Percentiles rank a stretch among this genome's conserved stretches.
Evolutionary conservation across 2,329 filamentous ascomycete genomes (phyloP).

Genomic region (Bimuria novae-zelandiae): DNA sequence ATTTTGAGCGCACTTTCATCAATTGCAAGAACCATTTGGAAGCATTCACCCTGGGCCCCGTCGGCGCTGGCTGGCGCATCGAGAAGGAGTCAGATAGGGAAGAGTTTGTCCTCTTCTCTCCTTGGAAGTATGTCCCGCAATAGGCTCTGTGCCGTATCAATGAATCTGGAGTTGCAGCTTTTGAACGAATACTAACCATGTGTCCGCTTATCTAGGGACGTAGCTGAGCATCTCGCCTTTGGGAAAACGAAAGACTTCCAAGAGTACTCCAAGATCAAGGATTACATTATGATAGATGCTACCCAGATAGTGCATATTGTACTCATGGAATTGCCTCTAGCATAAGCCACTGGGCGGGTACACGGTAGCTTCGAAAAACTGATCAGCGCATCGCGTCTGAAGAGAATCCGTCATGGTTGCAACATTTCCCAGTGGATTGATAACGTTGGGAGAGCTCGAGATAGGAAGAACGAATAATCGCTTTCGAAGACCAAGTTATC

Average conservation of each 20-base stretch:
- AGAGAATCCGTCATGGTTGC: too few species aligned
- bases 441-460: too few species aligned
- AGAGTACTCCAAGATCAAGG: background rate
- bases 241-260: background rate
- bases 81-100: background rate
- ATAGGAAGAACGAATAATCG: too few species aligned
- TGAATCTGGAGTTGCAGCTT: background rate
- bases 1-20: constrained; percentile 1
- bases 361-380: too few species aligned
- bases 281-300: background rate
- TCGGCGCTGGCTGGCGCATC: constrained; percentile 1
- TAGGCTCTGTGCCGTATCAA: too few species aligned
- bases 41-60: background rate
- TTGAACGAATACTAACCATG: background rate
- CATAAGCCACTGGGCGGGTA: too few species aligned
- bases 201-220: background rate
- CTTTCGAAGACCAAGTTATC: too few species aligned
- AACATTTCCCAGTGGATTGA: too few species aligned
- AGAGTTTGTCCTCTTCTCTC: constrained; percentile 3
- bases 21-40: background rate
- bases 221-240: background rate
- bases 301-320: background rate
- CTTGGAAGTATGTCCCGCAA: background rate
- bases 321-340: background rate
- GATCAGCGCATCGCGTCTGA: too few species aligned